A percentile compares a stretch with the other conserved stretches of the same genome.
Evolutionary conservation across 192 early-diverging fungal genomes (phyloP).

Genomic region (Geranomyces variabilis): DNA sequence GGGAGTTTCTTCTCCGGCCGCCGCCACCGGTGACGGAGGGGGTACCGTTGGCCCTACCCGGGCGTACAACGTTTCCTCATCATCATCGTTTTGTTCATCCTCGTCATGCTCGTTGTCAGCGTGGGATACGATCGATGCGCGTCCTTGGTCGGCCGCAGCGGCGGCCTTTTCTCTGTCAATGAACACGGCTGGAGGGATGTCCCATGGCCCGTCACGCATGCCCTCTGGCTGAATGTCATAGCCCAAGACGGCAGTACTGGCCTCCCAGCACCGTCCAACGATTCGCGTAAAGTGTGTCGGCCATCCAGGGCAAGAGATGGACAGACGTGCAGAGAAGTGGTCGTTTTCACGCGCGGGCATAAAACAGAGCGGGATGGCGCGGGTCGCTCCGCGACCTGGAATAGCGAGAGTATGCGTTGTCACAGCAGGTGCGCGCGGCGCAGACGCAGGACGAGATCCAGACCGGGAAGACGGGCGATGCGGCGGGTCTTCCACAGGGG

Average conservation of each 20-base stretch:
- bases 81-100: conserved; percentile 1
- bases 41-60: not conserved
- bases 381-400: not conserved
- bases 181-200: conserved; percentile 28
- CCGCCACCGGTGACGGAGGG: not conserved
- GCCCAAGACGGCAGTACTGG: conserved; percentile 40
- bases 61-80: not conserved
- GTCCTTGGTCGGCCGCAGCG: too few species aligned
- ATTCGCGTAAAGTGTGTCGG: not conserved
- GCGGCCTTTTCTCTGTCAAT: not conserved
- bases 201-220: conserved; percentile 24
- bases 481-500: not conserved
- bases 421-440: not conserved
- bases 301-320: not conserved
- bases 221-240: conserved; percentile 42
- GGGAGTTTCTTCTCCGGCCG: not conserved
- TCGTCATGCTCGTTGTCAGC: not conserved
- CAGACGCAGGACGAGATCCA: not conserved
- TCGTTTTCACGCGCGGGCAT: not conserved
- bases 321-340: not conserved
- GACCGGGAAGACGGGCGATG: not conserved
- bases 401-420: conserved; percentile 1
- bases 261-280: conserved; percentile 50
- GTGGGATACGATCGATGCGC: too few species aligned
- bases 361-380: not conserved